Evolutionary conservation across 2,329 filamentous ascomycete genomes (phyloP).

Genomic region (Elsinoe ampelina): DNA sequence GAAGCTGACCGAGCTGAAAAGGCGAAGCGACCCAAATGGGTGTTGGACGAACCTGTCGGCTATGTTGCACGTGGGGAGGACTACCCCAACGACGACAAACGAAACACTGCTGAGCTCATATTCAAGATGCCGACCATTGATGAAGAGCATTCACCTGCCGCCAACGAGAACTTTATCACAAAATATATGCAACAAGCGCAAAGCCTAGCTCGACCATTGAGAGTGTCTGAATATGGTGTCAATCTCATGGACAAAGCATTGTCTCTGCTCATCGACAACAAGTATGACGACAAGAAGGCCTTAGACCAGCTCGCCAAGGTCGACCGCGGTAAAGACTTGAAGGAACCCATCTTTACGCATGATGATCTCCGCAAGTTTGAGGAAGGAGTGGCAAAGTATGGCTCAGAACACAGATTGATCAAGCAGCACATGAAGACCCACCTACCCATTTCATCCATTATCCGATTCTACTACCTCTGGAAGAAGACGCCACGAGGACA

Average conservation of each 20-base stretch:
- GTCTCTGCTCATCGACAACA: slow-evolving; percentile 59
- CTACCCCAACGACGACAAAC: slow-evolving; percentile 58
- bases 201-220: slow-evolving; percentile 54
- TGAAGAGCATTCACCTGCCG: slow-evolving; percentile 22
- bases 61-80: slow-evolving; percentile 82
- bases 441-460: slow-evolving; percentile 67
- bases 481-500: slow-evolving; percentile 83
- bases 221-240: slow-evolving; percentile 66
- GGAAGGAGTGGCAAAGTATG: slow-evolving; percentile 79
- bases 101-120: slow-evolving; percentile 63
- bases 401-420: slow-evolving; percentile 78
- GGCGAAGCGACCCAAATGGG: slow-evolving; percentile 81
- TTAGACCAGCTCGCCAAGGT: slow-evolving; percentile 59
- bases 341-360: slow-evolving; percentile 71
- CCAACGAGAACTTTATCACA: slow-evolving; percentile 54
- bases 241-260: slow-evolving; percentile 82
- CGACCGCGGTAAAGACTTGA: slow-evolving; percentile 61
- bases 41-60: slow-evolving; percentile 81
- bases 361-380: slow-evolving; percentile 85
- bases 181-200: slow-evolving; percentile 67
- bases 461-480: slow-evolving; percentile 95
- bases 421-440: slow-evolving; percentile 72
- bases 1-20: slow-evolving; percentile 73
- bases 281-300: slow-evolving; percentile 63
- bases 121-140: slow-evolving; percentile 56